Percentiles rank a stretch among this genome's conserved stretches.
phyloP scores from a whole-genome alignment of 768 basidiomycete genomes.

The Hypholoma sublateritium region DNA sequence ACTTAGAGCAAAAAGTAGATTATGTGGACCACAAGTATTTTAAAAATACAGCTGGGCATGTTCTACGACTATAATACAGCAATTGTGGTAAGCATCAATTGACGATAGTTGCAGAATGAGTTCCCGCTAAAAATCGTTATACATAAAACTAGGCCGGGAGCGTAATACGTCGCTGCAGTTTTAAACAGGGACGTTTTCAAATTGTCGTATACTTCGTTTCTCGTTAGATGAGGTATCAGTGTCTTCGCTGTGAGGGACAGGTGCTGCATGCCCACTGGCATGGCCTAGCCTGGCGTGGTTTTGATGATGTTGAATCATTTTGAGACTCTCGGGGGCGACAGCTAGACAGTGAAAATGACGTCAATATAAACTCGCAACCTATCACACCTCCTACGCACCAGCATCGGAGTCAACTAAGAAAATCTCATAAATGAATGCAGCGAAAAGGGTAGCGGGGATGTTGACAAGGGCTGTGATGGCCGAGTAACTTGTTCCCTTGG shows the following conservation, averaged over 20 bases:
- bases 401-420: constrained; percentile 60
- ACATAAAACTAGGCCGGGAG: background rate
- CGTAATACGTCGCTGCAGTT: background rate
- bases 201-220: constrained; percentile 15
- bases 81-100: too few species aligned
- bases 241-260: background rate
- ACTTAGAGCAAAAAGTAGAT: too few species aligned
- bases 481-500: constrained; percentile 54
- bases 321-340: constrained; percentile 19
- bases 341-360: constrained; percentile 10
- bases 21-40: background rate
- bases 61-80: too few species aligned
- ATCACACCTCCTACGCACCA: constrained; percentile 35
- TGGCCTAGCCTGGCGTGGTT: constrained; percentile 21
- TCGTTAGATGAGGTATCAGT: constrained; percentile 15
- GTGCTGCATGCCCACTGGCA: background rate
- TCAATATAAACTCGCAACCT: background rate
- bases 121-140: too few species aligned
- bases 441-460: constrained; percentile 62
- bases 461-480: constrained; percentile 66
- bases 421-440: constrained; percentile 51
- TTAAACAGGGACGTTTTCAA: constrained; percentile 12
- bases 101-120: too few species aligned
- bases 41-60: background rate
- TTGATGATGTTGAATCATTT: constrained; percentile 20